Conservation (phyloP, 257 asterid species). For the Cruciata laevipes region DNA sequence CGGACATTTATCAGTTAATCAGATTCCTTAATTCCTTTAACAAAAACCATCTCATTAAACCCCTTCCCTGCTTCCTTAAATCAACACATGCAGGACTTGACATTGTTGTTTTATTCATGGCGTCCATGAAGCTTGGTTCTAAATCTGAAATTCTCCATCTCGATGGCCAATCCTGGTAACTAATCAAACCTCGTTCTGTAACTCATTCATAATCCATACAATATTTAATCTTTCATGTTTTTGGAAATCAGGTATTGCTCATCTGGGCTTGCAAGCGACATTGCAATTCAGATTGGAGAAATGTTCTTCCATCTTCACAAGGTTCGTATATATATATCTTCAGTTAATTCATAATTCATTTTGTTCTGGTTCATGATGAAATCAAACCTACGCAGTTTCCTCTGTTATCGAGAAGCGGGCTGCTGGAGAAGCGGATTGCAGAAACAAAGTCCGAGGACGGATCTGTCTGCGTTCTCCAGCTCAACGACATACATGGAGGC, state of each 20-base stretch:
- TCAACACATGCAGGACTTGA: not conserved
- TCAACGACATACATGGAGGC: constrained; percentile 75
- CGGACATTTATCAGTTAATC: constrained; percentile 18
- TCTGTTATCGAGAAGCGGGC: constrained; percentile 67
- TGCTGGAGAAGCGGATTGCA: constrained; percentile 63
- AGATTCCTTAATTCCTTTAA: not conserved
- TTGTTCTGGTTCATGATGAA: not conserved
- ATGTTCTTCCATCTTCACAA: constrained; percentile 88
- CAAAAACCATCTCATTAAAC: not conserved
- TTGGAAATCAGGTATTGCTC: constrained; percentile 49
- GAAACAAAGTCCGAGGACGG: constrained; percentile 30
- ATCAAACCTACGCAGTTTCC: constrained; percentile 47
- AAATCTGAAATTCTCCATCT: constrained; percentile 74
- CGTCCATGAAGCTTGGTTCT: constrained; percentile 71
- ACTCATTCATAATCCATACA: too few relatives aligned
- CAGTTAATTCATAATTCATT: not conserved
- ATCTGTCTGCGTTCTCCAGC: constrained; percentile 37
- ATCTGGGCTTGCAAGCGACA: constrained; percentile 77
- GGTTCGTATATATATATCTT: constrained; percentile 19
- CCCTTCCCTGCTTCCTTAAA: not conserved
- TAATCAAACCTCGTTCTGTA: not conserved
- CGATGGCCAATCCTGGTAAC: constrained; percentile 71
- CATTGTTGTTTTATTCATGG: constrained; percentile 45
- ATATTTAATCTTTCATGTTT: too few relatives aligned
- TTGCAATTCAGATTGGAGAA: constrained; percentile 70